These are phyloP conservation scores for Lachnellula suecica DNA, from an alignment of 2,329 filamentous ascomycete species.

Conservation along the genomic window DNA sequence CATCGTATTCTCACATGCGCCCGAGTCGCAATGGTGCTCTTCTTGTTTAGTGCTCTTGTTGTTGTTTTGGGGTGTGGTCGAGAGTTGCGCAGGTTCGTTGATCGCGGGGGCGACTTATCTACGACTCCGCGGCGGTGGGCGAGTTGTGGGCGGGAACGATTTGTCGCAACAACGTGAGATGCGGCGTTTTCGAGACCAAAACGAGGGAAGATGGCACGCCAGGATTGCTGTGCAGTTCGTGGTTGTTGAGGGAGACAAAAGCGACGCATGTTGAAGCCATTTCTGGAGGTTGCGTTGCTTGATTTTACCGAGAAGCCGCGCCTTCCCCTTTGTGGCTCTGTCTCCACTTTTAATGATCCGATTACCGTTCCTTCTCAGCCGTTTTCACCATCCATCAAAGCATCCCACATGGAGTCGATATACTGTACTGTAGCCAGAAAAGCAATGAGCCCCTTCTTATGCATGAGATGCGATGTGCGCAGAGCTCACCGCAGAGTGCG, in stretches of 20 bases:
- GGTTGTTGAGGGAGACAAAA: background rate
- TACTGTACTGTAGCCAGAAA: no score
- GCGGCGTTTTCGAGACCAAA: background rate
- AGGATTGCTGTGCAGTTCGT: background rate
- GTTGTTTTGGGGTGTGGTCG: constrained; percentile 2
- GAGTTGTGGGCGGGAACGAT: background rate
- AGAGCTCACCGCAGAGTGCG: no score
- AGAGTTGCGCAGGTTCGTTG: constrained; percentile 9
- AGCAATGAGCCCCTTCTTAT: no score
- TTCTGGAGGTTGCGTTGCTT: background rate
- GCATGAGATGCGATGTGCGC: no score
- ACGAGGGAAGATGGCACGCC: background rate
- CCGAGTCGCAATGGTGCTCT: constrained; percentile 16
- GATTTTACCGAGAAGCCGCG: background rate
- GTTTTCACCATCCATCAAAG: background rate
- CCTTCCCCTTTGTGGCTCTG: background rate
- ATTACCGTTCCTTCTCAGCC: background rate
- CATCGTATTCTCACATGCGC: constrained; percentile 29
- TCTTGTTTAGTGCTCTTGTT: constrained; percentile 7
- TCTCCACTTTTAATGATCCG: background rate
- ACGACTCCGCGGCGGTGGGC: background rate
- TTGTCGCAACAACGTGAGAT: background rate
- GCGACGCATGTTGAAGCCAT: background rate
- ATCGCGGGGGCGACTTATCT: constrained; percentile 6
- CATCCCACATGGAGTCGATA: background rate